These are phyloP conservation scores for Xylona heveae DNA, from an alignment of 495 filamentous ascomycete species.

Conservation along the genomic window DNA sequence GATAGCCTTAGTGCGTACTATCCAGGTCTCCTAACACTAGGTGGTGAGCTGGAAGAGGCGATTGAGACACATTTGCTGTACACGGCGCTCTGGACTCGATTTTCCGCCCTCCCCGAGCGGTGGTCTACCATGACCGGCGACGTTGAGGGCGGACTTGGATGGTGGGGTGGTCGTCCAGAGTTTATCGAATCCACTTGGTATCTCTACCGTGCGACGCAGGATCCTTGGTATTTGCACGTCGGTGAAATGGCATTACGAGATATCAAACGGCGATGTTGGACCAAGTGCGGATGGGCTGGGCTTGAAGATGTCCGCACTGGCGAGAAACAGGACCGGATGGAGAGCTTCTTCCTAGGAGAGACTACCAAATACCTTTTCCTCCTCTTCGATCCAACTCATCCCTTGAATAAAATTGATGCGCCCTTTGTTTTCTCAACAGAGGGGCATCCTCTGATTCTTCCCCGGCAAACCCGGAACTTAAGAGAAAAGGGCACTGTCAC, in stretches of 20 bases:
- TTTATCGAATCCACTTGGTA: slow-evolving; percentile 94
- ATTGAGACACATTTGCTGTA: slow-evolving; percentile 72
- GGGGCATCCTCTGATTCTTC: slow-evolving; percentile 82
- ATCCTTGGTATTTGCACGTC: slow-evolving; percentile 90
- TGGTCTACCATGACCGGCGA: slow-evolving; percentile 76
- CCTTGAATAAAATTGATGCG: slow-evolving; percentile 66
- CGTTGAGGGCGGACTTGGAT: slow-evolving; percentile 69
- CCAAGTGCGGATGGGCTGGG: slow-evolving; percentile 83
- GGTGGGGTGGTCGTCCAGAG: slow-evolving; percentile 90
- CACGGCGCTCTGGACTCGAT: slow-evolving; percentile 84
- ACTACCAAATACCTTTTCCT: slow-evolving; percentile 89
- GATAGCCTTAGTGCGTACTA: slow-evolving; percentile 92
- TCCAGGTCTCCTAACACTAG: slow-evolving; percentile 69
- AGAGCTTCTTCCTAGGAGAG: slow-evolving; percentile 95
- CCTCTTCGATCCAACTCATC: slow-evolving; percentile 69
- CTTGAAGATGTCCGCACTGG: slow-evolving; percentile 83
- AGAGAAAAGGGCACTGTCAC: slow-evolving; percentile 1
- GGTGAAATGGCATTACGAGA: slow-evolving; percentile 90
- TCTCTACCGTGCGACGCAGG: slow-evolving; percentile 75
- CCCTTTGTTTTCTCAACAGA: slow-evolving; percentile 90
- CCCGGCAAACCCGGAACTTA: slow-evolving; percentile 18
- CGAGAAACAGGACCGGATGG: slow-evolving; percentile 87
- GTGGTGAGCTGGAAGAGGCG: slow-evolving; percentile 78
- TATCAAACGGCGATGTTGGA: slow-evolving; percentile 78
- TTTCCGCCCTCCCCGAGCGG: slow-evolving; percentile 76